These are phyloP conservation scores for Diaporthe ampelina DNA, from an alignment of 2,329 filamentous ascomycete species.

Conservation along the genomic window DNA sequence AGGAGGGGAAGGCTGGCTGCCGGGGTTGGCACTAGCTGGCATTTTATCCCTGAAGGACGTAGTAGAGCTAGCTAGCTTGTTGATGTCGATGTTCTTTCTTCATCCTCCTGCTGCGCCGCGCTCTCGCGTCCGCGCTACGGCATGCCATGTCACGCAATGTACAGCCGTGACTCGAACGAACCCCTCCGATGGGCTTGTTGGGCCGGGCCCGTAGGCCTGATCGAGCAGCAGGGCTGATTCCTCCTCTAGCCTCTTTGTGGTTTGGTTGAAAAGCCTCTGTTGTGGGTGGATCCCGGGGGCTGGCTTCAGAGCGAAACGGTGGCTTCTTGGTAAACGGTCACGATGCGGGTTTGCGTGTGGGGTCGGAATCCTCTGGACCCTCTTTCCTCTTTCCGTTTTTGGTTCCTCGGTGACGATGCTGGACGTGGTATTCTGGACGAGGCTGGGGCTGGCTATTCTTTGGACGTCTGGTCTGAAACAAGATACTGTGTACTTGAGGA, in stretches of 20 bases:
- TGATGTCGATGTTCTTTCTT: neutral
- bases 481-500: neutral
- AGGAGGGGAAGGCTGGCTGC: neutral
- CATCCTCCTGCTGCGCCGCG: neutral
- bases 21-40: neutral
- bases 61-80: neutral
- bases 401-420: too few species aligned
- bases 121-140: conserved; percentile 22
- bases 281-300: neutral
- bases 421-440: neutral
- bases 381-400: neutral
- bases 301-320: neutral
- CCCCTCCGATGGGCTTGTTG: neutral
- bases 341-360: neutral
- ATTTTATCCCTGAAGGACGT: neutral
- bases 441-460: neutral
- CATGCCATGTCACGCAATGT: conserved; percentile 14
- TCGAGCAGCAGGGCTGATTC: neutral
- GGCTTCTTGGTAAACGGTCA: neutral
- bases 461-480: neutral
- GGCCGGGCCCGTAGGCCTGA: neutral
- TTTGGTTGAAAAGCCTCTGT: neutral
- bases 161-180: neutral
- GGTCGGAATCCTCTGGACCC: neutral
- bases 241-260: neutral